Conservation (phyloP, 1,284 basidiomycete species). For the Fomes fomentarius region DNA sequence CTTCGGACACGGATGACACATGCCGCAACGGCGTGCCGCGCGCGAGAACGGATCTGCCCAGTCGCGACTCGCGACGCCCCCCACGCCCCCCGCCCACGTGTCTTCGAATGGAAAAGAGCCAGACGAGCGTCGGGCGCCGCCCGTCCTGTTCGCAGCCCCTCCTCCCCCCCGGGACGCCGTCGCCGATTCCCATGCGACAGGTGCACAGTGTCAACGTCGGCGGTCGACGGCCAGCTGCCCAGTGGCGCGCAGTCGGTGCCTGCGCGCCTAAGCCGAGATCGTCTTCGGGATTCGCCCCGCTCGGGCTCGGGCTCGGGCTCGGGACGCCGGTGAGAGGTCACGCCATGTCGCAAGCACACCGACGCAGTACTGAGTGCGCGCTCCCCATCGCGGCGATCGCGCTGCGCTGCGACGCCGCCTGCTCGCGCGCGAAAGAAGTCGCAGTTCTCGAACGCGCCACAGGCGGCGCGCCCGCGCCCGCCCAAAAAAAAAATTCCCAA, state of each 20-base stretch:
- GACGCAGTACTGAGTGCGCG: no score
- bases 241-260: neutral
- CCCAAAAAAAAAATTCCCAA: no score
- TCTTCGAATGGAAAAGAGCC: slow-evolving; percentile 27
- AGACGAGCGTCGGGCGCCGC: slow-evolving; percentile 16
- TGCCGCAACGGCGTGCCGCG: slow-evolving; percentile 10
- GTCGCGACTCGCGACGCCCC: slow-evolving; percentile 5
- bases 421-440: no score
- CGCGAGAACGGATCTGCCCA: slow-evolving; percentile 21
- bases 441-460: neutral
- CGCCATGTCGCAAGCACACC: no score
- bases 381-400: no score
- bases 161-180: no score
- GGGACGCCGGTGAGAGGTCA: slow-evolving; percentile 8
- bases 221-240: neutral
- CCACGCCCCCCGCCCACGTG: slow-evolving; percentile 32
- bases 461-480: no score
- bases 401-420: neutral
- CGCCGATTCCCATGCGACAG: no score
- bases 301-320: neutral
- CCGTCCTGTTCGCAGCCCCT: no score
- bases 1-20: slow-evolving; percentile 22
- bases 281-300: neutral
- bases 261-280: neutral
- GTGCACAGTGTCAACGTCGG: no score